Evolutionary conservation across 192 early-diverging fungal species (phyloP).

Genomic region (Funneliformis mosseae): DNA sequence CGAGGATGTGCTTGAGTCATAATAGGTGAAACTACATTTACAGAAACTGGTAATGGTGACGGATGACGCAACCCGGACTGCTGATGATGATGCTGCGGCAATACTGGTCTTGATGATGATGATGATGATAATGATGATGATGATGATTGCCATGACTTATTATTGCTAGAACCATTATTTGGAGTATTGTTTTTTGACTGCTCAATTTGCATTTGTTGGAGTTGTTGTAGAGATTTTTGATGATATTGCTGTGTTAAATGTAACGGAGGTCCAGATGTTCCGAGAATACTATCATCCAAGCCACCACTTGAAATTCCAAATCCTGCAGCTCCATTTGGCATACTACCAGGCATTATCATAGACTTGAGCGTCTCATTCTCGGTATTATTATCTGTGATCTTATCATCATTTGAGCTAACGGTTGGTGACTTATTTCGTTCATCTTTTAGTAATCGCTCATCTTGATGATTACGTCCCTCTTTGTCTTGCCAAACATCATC

Average conservation of each 20-base stretch:
- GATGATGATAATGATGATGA: neutral
- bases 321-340: slow-evolving; percentile 8
- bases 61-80: slow-evolving; percentile 9
- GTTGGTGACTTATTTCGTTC: neutral
- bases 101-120: neutral
- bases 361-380: neutral
- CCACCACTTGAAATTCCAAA: no score
- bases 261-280: neutral
- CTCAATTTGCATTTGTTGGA: slow-evolving; percentile 1
- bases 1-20: neutral
- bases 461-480: neutral
- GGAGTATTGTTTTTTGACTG: neutral
- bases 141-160: slow-evolving; percentile 8
- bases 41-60: slow-evolving; percentile 24
- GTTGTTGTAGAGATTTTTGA: neutral
- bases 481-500: neutral
- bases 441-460: neutral
- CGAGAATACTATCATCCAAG: slow-evolving; percentile 8
- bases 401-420: neutral
- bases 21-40: neutral
- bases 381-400: neutral
- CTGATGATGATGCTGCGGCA: neutral
- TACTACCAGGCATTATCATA: slow-evolving; percentile 7
- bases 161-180: neutral
- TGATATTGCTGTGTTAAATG: slow-evolving; percentile 25